Evolutionary conservation across 805 yeast genomes (phyloP).

Genomic region (Debaryomyces prosopidis): DNA sequence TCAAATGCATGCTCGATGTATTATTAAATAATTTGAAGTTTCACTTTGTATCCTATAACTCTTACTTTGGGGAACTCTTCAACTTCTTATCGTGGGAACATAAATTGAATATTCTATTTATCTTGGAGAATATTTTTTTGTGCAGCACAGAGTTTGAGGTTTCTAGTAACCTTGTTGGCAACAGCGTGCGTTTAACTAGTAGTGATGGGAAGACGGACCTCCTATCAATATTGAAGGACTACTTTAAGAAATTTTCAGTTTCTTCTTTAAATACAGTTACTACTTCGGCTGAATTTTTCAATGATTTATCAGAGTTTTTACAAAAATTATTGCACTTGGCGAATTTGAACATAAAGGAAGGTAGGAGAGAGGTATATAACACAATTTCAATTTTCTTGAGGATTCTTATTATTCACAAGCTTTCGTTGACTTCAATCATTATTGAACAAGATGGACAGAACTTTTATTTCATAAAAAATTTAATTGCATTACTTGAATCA

Average conservation of each 20-base stretch:
- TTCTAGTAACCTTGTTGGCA: not conserved
- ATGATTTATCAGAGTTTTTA: slow-evolving; percentile 20
- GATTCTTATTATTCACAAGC: slow-evolving; percentile 59
- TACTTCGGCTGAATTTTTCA: slow-evolving; percentile 21
- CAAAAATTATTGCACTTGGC: slow-evolving; percentile 19
- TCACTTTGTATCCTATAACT: slow-evolving; percentile 27
- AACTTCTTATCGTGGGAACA: slow-evolving; percentile 30
- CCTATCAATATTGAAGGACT: slow-evolving; percentile 42
- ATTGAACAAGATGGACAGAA: slow-evolving; percentile 39
- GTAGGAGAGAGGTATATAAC: slow-evolving; percentile 14
- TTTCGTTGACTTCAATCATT: slow-evolving; percentile 47
- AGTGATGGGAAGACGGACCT: slow-evolving; percentile 18
- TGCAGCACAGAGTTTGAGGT: slow-evolving; percentile 11
- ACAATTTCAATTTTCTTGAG: slow-evolving; percentile 51
- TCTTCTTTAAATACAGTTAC: slow-evolving; percentile 23
- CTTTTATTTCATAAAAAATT: slow-evolving; percentile 47
- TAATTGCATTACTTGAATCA: slow-evolving; percentile 48
- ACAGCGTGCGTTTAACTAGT: slow-evolving; percentile 1
- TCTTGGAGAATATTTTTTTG: slow-evolving; percentile 30
- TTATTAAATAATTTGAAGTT: slow-evolving; percentile 23
- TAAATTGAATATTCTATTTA: slow-evolving; percentile 23
- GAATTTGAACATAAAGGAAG: slow-evolving; percentile 7
- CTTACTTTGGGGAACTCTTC: slow-evolving; percentile 43
- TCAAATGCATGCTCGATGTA: slow-evolving; percentile 12
- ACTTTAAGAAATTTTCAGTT: slow-evolving; percentile 48